Base-by-base conservation (phyloP, 345 rosid genomes). In the Clausena lansium region DNA sequence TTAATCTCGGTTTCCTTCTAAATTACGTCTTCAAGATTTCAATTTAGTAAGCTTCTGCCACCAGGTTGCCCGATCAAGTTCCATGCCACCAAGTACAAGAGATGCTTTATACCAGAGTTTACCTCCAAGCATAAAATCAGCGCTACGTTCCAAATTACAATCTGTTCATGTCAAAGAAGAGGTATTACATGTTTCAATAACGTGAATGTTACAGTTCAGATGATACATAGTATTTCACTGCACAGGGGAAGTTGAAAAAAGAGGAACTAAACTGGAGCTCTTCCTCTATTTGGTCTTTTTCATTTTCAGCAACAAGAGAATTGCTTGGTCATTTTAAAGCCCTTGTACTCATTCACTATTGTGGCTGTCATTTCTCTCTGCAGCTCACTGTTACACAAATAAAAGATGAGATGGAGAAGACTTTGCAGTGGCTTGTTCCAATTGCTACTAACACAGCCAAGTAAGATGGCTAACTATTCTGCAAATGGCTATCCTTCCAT, bases 401-500 rank as follows among this genome's bases (percentile, higher is more conserved):
- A 79, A 95, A 91, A 86, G 93, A 90, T 22, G 94, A 95, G 84
- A 95, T 95, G 94, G 98, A 93, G 88, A 90, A 91, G 82, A 92
- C 93, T 10, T 82, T 93, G 85, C 96, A 87, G 73, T 95, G 99
- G 98, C 94, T 95, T 67, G 97, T 92, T 82, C 99, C 96, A 58
- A 85, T 92, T 85, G 96, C 99, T 69, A 84, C 90, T 61, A 92
- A 93, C 82, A 95, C 99, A 17, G 91, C 98, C 84, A 95, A 92
- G 97, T 95, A 92, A 82, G 39, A 33, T 72, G 30, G 75, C 50
- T 19, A 22, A 22, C 65, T 32, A 55, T 57, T 55, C 75, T 32
- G 64, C 41, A 57, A 55, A 20, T 33, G 5, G 64, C 19, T 55
- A 33, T 32, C 20, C 32, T 67, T 71, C 10, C 20, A 0, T 22